phyloP scores from a whole-genome alignment of 2,329 filamentous ascomycete genomes.

The Xylariaceae sp. region DNA sequence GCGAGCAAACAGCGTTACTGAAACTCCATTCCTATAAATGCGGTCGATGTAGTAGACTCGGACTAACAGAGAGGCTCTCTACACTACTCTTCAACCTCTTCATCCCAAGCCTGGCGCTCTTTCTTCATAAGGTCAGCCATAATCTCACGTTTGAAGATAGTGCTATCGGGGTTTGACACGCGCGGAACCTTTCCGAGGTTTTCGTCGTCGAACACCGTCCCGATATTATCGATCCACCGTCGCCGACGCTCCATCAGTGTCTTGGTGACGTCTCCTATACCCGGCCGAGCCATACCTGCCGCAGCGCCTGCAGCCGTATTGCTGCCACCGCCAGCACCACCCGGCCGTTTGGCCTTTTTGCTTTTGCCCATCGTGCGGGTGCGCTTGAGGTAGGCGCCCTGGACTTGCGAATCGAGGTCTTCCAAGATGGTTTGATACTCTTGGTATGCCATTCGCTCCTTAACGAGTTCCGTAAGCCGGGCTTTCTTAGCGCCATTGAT shows the following conservation, averaged over 20 bases:
- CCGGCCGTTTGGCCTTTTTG: slow-evolving; percentile 83
- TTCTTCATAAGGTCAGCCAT: slow-evolving; percentile 76
- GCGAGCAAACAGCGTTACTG: neutral
- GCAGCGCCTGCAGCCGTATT: slow-evolving; percentile 61
- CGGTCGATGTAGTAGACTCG: neutral
- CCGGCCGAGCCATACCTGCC: slow-evolving; percentile 68
- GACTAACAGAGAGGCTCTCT: neutral
- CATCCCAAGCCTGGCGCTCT: slow-evolving; percentile 81
- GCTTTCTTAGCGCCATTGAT: slow-evolving; percentile 90
- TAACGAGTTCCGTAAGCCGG: slow-evolving; percentile 81
- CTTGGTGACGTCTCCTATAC: slow-evolving; percentile 88
- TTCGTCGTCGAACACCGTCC: slow-evolving; percentile 86
- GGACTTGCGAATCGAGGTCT: slow-evolving; percentile 92
- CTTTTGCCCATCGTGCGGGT: slow-evolving; percentile 92
- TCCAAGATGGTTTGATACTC: slow-evolving; percentile 97
- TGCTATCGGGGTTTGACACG: slow-evolving; percentile 62
- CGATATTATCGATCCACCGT: slow-evolving; percentile 89
- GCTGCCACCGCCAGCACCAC: slow-evolving; percentile 73
- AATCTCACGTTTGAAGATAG: slow-evolving; percentile 71
- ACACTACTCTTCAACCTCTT: slow-evolving; percentile 72
- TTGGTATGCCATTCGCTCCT: slow-evolving; percentile 92
- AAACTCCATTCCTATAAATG: neutral
- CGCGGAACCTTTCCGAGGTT: slow-evolving; percentile 73
- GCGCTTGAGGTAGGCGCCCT: slow-evolving; percentile 92
- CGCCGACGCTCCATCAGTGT: slow-evolving; percentile 89